These are phyloP conservation scores for Gardenia jasminoides DNA, from an alignment of 257 asterid species.

Conservation along the genomic window DNA sequence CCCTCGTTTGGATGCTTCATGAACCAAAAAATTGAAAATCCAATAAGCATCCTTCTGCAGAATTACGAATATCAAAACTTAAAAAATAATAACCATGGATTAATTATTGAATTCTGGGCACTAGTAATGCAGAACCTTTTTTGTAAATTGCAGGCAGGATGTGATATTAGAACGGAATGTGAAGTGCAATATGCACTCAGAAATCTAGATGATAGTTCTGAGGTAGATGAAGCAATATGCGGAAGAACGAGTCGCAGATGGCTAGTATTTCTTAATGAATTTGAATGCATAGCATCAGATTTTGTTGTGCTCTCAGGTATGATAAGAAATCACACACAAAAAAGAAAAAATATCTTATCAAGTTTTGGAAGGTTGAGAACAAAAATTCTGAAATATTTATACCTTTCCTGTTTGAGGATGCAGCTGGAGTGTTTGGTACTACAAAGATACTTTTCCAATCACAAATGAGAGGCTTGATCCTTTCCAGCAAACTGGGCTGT, in stretches of 20 bases:
- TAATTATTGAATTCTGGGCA: not conserved
- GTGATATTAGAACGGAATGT: constrained; percentile 46
- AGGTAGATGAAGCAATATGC: constrained; percentile 4
- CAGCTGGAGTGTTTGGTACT: constrained; percentile 66
- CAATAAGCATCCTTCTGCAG: not conserved
- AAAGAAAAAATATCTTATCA: not conserved
- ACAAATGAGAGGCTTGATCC: constrained; percentile 37
- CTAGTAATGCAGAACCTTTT: not conserved
- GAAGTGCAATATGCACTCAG: constrained; percentile 48
- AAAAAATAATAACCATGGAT: not conserved
- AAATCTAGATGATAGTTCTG: constrained; percentile 23
- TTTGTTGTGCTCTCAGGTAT: constrained; percentile 42
- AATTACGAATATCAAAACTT: not conserved
- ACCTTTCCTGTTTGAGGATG: not conserved
- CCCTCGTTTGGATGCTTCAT: not conserved
- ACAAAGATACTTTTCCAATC: constrained; percentile 52
- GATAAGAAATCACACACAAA: too few relatives aligned
- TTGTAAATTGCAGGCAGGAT: constrained; percentile 42
- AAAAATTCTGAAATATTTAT: not conserved
- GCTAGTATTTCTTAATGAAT: constrained; percentile 48
- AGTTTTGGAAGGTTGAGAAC: not conserved
- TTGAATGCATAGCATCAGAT: constrained; percentile 28
- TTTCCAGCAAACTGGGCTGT: constrained; percentile 44
- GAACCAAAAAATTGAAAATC: not conserved
- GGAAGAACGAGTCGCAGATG: constrained; percentile 30